These are phyloP conservation scores for Begonia masoniana DNA, from an alignment of 306 rosid species.

Conservation along the genomic window DNA sequence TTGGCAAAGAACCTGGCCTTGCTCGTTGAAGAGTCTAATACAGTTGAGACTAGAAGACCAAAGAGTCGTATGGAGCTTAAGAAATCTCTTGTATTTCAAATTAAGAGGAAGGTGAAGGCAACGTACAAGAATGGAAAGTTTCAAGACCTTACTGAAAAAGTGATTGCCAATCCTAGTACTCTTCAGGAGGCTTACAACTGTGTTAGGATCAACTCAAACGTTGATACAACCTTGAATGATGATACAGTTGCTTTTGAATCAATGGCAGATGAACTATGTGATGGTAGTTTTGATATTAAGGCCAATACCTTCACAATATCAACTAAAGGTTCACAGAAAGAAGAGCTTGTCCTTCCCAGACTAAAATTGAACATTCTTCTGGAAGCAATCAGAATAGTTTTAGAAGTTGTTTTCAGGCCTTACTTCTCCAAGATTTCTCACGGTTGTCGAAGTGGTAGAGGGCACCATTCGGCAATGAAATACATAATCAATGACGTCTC, in stretches of 20 bases:
- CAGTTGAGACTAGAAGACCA: conserved; percentile 20
- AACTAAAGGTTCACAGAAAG: conserved; percentile 38
- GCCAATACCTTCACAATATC: conserved; percentile 47
- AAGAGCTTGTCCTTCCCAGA: conserved; percentile 62
- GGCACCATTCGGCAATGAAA: conserved; percentile 50
- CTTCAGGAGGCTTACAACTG: conserved; percentile 64
- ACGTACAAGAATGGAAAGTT: conserved; percentile 53
- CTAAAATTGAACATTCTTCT: conserved; percentile 56
- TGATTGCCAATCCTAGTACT: conserved; percentile 54
- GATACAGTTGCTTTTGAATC: conserved; percentile 22
- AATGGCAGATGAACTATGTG: conserved; percentile 33
- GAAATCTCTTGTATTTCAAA: conserved; percentile 41
- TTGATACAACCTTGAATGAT: conserved; percentile 10
- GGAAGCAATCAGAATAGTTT: conserved; percentile 66
- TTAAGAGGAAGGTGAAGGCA: conserved; percentile 71
- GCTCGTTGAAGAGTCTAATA: conserved; percentile 36
- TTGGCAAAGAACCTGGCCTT: conserved; percentile 56
- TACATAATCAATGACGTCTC: conserved; percentile 49
- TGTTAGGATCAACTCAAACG: conserved; percentile 53
- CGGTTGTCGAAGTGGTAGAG: conserved; percentile 84
- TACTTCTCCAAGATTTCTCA: conserved; percentile 75
- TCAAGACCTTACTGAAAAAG: conserved; percentile 38
- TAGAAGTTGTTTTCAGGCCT: conserved; percentile 76
- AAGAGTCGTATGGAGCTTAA: conserved; percentile 52
- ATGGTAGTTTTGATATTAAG: conserved; percentile 39